Percentiles rank a stretch among this genome's conserved stretches.
Evolutionary conservation across 495 filamentous ascomycete species (phyloP).

Genomic region (Penicillium waksmanii): DNA sequence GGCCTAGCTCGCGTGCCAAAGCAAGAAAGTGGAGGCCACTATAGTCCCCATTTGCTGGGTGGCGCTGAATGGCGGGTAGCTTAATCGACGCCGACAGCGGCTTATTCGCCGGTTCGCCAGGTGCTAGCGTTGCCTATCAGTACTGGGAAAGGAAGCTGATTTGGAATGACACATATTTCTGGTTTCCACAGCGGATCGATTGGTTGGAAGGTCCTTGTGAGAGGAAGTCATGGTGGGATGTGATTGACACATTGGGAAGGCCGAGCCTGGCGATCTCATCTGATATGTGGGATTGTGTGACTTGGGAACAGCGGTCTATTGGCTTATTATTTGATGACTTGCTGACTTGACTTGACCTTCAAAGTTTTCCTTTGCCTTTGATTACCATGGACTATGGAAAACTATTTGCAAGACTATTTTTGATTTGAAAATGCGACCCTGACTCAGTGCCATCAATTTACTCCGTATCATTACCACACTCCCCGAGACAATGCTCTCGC

Average conservation of each 20-base stretch:
- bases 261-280: constrained; percentile 4
- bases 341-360: not conserved
- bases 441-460: no score
- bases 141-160: constrained; percentile 17
- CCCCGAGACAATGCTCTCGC: constrained; percentile 3
- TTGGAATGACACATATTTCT: constrained; percentile 19
- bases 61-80: constrained; percentile 5
- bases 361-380: no score
- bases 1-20: not conserved
- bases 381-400: no score
- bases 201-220: not conserved
- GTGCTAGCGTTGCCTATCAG: constrained; percentile 21
- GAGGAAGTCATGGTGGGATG: not conserved
- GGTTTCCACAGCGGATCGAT: constrained; percentile 1
- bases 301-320: not conserved
- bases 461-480: not conserved
- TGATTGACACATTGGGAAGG: not conserved
- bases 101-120: constrained; percentile 12
- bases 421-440: no score
- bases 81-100: constrained; percentile 1
- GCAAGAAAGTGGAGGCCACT: constrained; percentile 14
- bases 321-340: not conserved
- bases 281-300: not conserved
- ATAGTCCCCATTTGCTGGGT: constrained; percentile 8
- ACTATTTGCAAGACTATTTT: no score